Evolutionary conservation across 768 basidiomycete species (phyloP).

Genomic region (Holtermanniella nyarrowii): DNA sequence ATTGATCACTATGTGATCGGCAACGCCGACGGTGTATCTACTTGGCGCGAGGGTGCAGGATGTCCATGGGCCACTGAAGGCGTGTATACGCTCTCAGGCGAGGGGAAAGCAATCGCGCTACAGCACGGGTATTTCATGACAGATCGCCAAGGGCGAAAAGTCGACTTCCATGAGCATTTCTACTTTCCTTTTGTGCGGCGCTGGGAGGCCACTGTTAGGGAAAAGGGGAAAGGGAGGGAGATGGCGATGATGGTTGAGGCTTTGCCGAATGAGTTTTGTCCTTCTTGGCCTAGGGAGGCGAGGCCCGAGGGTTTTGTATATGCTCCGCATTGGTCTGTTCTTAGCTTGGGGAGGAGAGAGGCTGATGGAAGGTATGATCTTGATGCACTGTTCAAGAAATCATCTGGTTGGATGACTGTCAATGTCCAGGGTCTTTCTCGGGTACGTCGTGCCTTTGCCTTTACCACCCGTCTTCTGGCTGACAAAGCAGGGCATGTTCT

Average conservation of each 20-base stretch:
- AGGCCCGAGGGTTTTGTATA: conserved; percentile 57
- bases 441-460: conserved; percentile 44
- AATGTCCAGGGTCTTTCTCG: conserved; percentile 88
- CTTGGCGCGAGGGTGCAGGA: conserved; percentile 53
- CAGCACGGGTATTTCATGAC: conserved; percentile 74
- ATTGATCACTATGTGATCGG: conserved; percentile 52
- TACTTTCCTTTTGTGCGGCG: conserved; percentile 39
- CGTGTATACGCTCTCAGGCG: conserved; percentile 59
- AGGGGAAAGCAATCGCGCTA: conserved; percentile 57
- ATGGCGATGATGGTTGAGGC: conserved; percentile 50
- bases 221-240: conserved; percentile 6
- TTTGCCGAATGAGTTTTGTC: conserved; percentile 90
- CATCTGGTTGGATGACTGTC: conserved; percentile 71
- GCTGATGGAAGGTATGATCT: conserved; percentile 68
- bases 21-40: conserved; percentile 47
- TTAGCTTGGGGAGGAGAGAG: neutral
- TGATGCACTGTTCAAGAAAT: conserved; percentile 72
- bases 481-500: conserved; percentile 65
- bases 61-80: conserved; percentile 88
- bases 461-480: neutral
- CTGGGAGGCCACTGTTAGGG: conserved; percentile 27
- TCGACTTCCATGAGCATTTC: conserved; percentile 37
- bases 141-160: conserved; percentile 51
- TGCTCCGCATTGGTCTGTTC: conserved; percentile 60
- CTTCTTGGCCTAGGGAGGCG: conserved; percentile 60